Evolutionary conservation across 2,329 filamentous ascomycete genomes (phyloP).

Genomic region (Metarhizium sp.): DNA sequence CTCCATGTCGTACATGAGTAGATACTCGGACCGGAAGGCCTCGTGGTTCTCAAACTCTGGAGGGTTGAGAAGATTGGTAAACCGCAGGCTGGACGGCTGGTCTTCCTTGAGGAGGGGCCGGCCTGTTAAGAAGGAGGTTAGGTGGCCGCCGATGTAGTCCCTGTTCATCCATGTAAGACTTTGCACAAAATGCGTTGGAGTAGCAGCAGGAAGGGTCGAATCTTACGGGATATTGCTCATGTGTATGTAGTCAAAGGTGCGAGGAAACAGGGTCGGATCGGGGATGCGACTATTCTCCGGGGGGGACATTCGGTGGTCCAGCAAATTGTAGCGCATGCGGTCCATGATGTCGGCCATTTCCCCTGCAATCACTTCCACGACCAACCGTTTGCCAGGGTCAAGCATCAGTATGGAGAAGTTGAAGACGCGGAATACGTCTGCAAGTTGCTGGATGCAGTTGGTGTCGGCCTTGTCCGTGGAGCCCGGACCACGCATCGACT

Average conservation of each 20-base stretch:
- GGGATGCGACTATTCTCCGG: not conserved
- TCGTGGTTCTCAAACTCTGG: constrained; percentile 14
- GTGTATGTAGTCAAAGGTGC: constrained; percentile 17
- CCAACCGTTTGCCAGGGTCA: constrained; percentile 1
- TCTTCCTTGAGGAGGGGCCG: constrained; percentile 15
- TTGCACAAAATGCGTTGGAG: not conserved
- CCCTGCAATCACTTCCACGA: constrained; percentile 17
- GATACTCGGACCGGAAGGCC: constrained; percentile 18
- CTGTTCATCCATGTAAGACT: constrained; percentile 8
- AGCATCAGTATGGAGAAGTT: not conserved
- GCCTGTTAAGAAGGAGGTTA: constrained; percentile 15
- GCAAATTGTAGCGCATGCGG: constrained; percentile 14
- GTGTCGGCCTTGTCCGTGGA: not conserved
- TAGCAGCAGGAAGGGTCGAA: not conserved
- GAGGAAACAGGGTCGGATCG: constrained; percentile 14
- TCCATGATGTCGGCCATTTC: constrained; percentile 22
- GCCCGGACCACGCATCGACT: not conserved
- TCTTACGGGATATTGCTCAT: constrained; percentile 21
- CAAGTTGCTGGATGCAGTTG: not conserved
- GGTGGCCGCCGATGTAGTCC: constrained; percentile 19
- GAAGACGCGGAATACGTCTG: not conserved
- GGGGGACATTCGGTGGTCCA: constrained; percentile 10
- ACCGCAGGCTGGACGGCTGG: constrained; percentile 13
- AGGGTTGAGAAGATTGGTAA: constrained; percentile 18
- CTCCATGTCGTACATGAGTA: constrained; percentile 17